These are phyloP conservation scores for Hortaea werneckii DNA, from an alignment of 2,329 filamentous ascomycete species.

Conservation along the genomic window DNA sequence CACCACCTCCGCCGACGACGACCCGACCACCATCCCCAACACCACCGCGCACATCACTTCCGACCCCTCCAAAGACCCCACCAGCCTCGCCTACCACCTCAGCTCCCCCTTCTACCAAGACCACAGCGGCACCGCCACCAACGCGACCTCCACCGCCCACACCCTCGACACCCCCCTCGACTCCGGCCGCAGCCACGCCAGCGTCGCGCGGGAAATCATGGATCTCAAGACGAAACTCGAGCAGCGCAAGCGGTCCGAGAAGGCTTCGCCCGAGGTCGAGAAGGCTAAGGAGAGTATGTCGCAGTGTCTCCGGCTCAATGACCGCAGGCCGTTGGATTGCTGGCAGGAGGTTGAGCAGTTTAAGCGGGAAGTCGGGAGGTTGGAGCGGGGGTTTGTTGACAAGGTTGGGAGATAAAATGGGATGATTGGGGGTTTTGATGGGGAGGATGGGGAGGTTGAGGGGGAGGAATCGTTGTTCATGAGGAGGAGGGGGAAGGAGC, in stretches of 20 bases:
- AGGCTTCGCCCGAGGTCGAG: slow-evolving; percentile 62
- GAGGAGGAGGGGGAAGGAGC: no score
- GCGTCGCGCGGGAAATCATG: slow-evolving; percentile 49
- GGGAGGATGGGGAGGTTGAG: background rate
- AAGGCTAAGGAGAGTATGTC: slow-evolving; percentile 66
- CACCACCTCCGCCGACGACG: slow-evolving; percentile 28
- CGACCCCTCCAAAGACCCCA: slow-evolving; percentile 3
- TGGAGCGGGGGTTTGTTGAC: slow-evolving; percentile 83
- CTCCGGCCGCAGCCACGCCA: slow-evolving; percentile 37
- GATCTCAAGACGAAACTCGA: slow-evolving; percentile 41
- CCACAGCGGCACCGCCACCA: slow-evolving; percentile 20
- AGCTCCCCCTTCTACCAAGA: slow-evolving; percentile 27
- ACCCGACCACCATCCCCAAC: slow-evolving; percentile 6
- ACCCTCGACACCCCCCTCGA: slow-evolving; percentile 14
- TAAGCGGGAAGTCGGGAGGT: slow-evolving; percentile 73
- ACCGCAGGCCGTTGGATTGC: slow-evolving; percentile 83
- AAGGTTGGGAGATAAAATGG: slow-evolving; percentile 50
- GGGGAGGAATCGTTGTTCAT: no score
- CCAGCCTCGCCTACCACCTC: slow-evolving; percentile 23
- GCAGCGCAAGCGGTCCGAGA: slow-evolving; percentile 46
- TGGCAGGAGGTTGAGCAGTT: slow-evolving; percentile 88
- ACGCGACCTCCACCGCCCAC: background rate
- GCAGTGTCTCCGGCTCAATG: slow-evolving; percentile 70
- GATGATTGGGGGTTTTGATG: background rate
- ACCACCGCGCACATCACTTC: background rate